Evolutionary conservation across 768 basidiomycete genomes (phyloP), one percentile per base, ranked within the genome.

Genomic region (Gautieria morchelliformis): DNA sequence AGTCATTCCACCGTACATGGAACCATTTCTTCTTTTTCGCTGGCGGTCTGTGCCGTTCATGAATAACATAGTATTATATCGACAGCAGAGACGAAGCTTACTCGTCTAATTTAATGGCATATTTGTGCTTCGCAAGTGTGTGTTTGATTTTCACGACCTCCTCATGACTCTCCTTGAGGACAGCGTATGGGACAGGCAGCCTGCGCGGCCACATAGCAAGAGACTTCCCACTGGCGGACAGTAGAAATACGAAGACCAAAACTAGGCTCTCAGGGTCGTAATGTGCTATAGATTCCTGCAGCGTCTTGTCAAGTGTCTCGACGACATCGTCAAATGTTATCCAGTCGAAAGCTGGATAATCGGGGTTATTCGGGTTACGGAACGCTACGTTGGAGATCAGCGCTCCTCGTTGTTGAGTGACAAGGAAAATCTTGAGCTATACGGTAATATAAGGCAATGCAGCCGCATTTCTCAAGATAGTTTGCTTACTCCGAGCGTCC

Each of bases 281-380:
- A 57, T 78, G 79, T 20, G 80, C 80, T n/a, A 86, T 83, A 1
- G 87, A 88, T 64, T 85, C 84, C 64, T 91, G 88, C 44, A 90
- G 70, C 42, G 74, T 83, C 53, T 79, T 78, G 67, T 91, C 88
- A 71, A 78, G 77, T 10, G 87, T 85, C 9, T 61, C 63, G 64
- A 85, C 85, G 20, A 88, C 70, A 44, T 83, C 70, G 53, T 78
- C 77, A 64, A 87, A 87, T 1, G 78, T 79, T 24, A 90, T 63
- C 83, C 84, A 91, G 65, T 91, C 88, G 62, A 89, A 84, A 3
- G 81, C 82, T 35, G 85, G 85, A 58, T 84, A 79, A 41, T 74
- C 72, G 0, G 82, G 82, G 39, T 73, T 69, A 30, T 79, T 71
- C 15, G 72, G 66, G 10, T 78, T 70, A 41, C 78, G 75, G 68